These are phyloP conservation scores for Cystobasidiaceae sp. DNA, from an alignment of 1,284 basidiomycete genomes.

Conservation along the genomic window DNA sequence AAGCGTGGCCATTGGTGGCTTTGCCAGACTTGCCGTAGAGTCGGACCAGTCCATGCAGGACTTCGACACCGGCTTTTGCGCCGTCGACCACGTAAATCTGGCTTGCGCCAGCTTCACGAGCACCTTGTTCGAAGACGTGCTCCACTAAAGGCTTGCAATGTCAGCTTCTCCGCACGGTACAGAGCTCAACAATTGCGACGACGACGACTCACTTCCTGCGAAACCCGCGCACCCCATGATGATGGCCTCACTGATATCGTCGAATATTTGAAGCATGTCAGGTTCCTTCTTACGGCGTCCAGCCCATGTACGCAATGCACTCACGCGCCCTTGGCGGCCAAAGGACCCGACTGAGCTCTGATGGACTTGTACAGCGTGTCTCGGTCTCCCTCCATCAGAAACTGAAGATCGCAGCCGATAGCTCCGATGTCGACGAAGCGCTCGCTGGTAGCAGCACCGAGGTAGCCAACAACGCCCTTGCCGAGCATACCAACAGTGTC, in stretches of 20 bases:
- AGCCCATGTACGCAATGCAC: not conserved
- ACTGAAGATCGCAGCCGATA: conserved; percentile 51
- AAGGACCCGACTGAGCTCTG: not conserved
- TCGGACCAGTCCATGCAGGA: not conserved
- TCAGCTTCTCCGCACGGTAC: no score
- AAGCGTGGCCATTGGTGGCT: not conserved
- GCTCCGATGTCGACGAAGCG: conserved; percentile 51
- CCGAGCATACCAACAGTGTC: conserved; percentile 52
- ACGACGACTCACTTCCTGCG: conserved; percentile 52
- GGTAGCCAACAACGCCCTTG: conserved; percentile 45
- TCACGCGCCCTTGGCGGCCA: conserved; percentile 25
- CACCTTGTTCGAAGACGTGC: not conserved
- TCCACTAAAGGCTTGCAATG: no score
- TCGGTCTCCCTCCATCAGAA: conserved; percentile 49
- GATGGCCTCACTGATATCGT: conserved; percentile 45
- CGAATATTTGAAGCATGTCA: conserved; percentile 23
- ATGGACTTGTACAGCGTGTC: conserved; percentile 38
- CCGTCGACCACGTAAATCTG: not conserved
- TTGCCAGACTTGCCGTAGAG: not conserved
- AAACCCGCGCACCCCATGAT: conserved; percentile 55
- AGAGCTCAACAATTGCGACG: no score
- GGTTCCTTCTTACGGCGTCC: not conserved
- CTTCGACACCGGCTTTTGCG: not conserved
- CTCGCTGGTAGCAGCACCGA: conserved; percentile 41
- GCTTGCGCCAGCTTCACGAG: not conserved